phyloP scores from a whole-genome alignment of 805 yeast species.

The Cyberlindnera americana region DNA sequence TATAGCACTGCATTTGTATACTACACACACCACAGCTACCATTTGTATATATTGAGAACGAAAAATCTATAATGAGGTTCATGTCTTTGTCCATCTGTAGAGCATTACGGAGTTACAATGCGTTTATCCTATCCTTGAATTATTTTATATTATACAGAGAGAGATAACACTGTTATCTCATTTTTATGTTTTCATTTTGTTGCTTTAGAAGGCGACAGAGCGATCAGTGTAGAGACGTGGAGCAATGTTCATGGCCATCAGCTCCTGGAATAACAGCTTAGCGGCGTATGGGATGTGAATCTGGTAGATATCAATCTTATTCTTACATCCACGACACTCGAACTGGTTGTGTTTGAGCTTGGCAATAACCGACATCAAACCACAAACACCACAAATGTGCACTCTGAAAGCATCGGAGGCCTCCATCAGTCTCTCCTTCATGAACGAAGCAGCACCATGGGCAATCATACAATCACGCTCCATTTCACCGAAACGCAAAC shows the following conservation, averaged over 20 bases:
- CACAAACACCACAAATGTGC: slow-evolving; percentile 97
- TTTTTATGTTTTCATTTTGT: no score
- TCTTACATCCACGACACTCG: slow-evolving; percentile 98
- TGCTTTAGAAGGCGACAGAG: slow-evolving; percentile 51
- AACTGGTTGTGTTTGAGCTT: slow-evolving; percentile 96
- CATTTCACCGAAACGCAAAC: slow-evolving; percentile 99
- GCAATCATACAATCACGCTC: slow-evolving; percentile 99
- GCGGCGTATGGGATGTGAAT: slow-evolving; percentile 98
- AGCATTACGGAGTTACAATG: no score
- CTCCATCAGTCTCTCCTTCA: slow-evolving; percentile 97
- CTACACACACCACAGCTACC: background rate
- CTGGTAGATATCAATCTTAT: slow-evolving; percentile 97
- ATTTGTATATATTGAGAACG: slow-evolving; percentile 2
- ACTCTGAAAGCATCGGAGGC: slow-evolving; percentile 99
- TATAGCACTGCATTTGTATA: background rate
- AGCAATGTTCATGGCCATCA: slow-evolving; percentile 99
- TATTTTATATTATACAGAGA: slow-evolving; percentile 1
- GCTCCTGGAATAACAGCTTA: slow-evolving; percentile 94
- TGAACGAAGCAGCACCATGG: slow-evolving; percentile 98
- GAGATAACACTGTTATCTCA: no score
- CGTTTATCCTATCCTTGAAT: no score
- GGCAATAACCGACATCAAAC: slow-evolving; percentile 96
- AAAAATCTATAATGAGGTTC: slow-evolving; percentile 6
- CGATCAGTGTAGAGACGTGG: slow-evolving; percentile 97
- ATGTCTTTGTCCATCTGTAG: background rate